phyloP scores from a whole-genome alignment of 2,329 filamentous ascomycete species.

The Cordyceps militaris region DNA sequence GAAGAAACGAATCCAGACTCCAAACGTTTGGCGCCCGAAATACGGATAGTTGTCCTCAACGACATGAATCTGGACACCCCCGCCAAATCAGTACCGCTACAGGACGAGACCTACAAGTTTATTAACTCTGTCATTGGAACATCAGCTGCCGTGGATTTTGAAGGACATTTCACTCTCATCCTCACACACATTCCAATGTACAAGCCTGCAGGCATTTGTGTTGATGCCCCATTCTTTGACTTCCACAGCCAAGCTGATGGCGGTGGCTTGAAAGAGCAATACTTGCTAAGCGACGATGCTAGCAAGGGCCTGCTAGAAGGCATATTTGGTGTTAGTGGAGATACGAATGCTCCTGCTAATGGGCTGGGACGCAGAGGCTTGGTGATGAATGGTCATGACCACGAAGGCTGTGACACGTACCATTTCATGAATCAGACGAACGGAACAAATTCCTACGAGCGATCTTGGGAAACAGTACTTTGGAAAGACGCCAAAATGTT shows the following conservation, averaged over 20 bases:
- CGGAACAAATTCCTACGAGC: slow-evolving; percentile 31
- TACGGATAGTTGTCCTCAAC: slow-evolving; percentile 83
- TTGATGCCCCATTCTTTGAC: slow-evolving; percentile 75
- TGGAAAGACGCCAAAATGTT: slow-evolving; percentile 39
- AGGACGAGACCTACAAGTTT: slow-evolving; percentile 71
- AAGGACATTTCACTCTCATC: slow-evolving; percentile 69
- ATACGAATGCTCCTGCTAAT: slow-evolving; percentile 46
- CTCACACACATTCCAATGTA: slow-evolving; percentile 89
- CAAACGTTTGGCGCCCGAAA: slow-evolving; percentile 51
- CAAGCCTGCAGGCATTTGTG: slow-evolving; percentile 75
- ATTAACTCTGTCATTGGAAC: slow-evolving; percentile 61
- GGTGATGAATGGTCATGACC: slow-evolving; percentile 89
- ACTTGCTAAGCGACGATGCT: slow-evolving; percentile 70
- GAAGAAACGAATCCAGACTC: slow-evolving; percentile 37
- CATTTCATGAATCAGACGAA: slow-evolving; percentile 68
- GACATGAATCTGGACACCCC: slow-evolving; percentile 91
- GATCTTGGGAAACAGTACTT: slow-evolving; percentile 42
- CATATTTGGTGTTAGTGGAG: slow-evolving; percentile 69
- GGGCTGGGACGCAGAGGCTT: slow-evolving; percentile 68
- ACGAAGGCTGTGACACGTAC: slow-evolving; percentile 85
- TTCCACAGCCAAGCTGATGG: slow-evolving; percentile 62
- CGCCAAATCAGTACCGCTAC: slow-evolving; percentile 57
- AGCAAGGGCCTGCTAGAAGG: slow-evolving; percentile 74
- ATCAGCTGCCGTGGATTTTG: slow-evolving; percentile 52
- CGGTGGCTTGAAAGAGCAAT: slow-evolving; percentile 81